Evolutionary conservation across 495 filamentous ascomycete species (phyloP).

Genomic region (Neurospora sp.): DNA sequence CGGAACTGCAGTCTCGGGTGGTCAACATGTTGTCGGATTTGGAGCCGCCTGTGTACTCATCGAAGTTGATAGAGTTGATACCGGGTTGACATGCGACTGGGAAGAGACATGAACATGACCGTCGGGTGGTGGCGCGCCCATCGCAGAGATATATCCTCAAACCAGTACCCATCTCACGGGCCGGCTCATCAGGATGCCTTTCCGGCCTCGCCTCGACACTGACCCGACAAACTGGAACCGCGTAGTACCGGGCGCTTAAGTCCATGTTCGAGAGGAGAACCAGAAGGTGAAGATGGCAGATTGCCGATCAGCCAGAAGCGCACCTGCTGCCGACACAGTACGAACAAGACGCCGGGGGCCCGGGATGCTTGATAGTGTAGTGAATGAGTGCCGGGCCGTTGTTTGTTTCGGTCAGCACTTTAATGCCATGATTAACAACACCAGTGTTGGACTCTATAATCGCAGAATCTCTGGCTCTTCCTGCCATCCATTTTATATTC

Average conservation of each 20-base stretch:
- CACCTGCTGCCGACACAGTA: neutral
- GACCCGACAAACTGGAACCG: neutral
- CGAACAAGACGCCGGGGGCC: neutral
- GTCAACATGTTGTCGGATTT: conserved; percentile 1
- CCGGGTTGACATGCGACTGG: neutral
- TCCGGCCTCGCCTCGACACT: neutral
- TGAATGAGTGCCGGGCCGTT: neutral
- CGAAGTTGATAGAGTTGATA: neutral
- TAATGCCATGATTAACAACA: neutral
- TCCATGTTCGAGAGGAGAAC: neutral
- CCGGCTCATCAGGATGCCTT: neutral
- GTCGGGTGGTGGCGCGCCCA: neutral
- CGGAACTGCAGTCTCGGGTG: conserved; percentile 7
- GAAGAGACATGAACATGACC: neutral
- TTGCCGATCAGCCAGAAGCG: neutral
- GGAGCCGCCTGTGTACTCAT: neutral
- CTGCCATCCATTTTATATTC: neutral
- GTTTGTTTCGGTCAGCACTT: neutral
- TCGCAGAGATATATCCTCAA: neutral
- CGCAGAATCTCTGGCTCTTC: neutral
- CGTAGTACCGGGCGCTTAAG: neutral
- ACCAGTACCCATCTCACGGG: neutral
- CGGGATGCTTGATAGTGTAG: neutral
- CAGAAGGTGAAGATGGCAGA: neutral
- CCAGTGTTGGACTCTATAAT: neutral